Evolutionary conservation across 495 filamentous ascomycete genomes (phyloP).

Genomic region (Penicillium verhagenii): DNA sequence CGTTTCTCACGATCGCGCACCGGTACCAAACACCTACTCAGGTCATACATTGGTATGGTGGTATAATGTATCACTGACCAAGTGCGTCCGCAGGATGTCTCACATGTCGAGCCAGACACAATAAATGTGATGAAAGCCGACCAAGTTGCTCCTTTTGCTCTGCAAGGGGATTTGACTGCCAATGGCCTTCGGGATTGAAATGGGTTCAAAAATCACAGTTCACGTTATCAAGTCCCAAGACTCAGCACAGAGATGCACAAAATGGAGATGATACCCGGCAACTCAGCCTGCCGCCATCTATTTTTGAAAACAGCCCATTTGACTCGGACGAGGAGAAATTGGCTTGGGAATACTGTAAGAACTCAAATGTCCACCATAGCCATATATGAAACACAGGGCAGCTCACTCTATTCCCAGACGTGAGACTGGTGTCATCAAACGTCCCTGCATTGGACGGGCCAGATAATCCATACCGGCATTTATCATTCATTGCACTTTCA

Average conservation of each 20-base stretch:
- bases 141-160: constrained; percentile 25
- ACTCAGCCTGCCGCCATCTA: not conserved
- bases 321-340: constrained; percentile 19
- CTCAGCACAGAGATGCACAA: constrained; percentile 12
- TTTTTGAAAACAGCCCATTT: constrained; percentile 7
- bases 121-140: constrained; percentile 26
- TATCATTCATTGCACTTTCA: constrained; percentile 26
- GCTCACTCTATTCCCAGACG: constrained; percentile 9
- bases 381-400: not conserved
- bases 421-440: constrained; percentile 28
- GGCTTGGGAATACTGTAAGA: constrained; percentile 32
- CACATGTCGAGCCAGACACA: constrained; percentile 24
- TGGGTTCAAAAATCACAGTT: constrained; percentile 21
- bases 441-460: constrained; percentile 29
- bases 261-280: not conserved
- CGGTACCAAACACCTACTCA: constrained; percentile 12
- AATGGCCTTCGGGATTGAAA: constrained; percentile 24
- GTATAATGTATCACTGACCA: constrained; percentile 2
- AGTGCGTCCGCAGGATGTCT: constrained; percentile 18
- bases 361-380: not conserved
- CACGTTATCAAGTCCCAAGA: constrained; percentile 15
- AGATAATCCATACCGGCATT: constrained; percentile 28
- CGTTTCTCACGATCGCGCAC: constrained; percentile 22
- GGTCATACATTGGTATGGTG: too few species aligned
- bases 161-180: constrained; percentile 12